phyloP scores from a whole-genome alignment of 345 rosid genomes.

The Microthlaspi erraticum region DNA sequence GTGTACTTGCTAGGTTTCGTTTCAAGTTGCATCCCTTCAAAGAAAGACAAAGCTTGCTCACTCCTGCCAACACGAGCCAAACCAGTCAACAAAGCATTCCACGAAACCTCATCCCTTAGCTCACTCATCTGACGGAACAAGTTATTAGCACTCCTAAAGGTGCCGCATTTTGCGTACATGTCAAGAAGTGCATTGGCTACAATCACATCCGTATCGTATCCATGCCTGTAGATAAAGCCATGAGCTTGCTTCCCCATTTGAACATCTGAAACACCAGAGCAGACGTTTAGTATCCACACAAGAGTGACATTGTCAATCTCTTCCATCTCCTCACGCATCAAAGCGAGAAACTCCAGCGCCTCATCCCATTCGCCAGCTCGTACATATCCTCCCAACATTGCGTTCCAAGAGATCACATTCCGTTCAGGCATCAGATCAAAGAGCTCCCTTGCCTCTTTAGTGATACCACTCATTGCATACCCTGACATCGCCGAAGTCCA shows the following conservation, averaged over 20 bases:
- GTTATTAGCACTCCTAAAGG: conserved; percentile 38
- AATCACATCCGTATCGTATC: conserved; percentile 53
- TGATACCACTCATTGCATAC: conserved; percentile 66
- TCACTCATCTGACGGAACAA: conserved; percentile 77
- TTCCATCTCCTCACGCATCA: conserved; percentile 55
- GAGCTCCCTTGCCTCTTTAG: conserved; percentile 67
- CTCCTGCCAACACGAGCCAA: conserved; percentile 64
- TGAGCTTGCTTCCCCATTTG: conserved; percentile 82
- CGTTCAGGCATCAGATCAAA: conserved; percentile 80
- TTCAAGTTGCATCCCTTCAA: conserved; percentile 73
- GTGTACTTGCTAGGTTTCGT: conserved; percentile 63
- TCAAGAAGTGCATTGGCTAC: conserved; percentile 74
- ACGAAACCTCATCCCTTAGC: conserved; percentile 67
- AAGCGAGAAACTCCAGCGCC: conserved; percentile 57
- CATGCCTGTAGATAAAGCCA: conserved; percentile 66
- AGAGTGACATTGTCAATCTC: conserved; percentile 69
- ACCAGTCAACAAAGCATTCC: conserved; percentile 80
- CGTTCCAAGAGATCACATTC: conserved; percentile 81
- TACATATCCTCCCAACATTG: conserved; percentile 79
- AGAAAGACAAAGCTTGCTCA: conserved; percentile 65
- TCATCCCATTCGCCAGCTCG: conserved; percentile 62
- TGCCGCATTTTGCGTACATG: conserved; percentile 58
- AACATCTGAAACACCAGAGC: conserved; percentile 72
- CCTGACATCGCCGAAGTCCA: conserved; percentile 82
- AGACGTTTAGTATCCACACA: conserved; percentile 61